A percentile compares a stretch with the other conserved stretches of the same genome.
phyloP scores from a whole-genome alignment of 2,329 filamentous ascomycete species.

The Coniochaeta hoffmannii region DNA sequence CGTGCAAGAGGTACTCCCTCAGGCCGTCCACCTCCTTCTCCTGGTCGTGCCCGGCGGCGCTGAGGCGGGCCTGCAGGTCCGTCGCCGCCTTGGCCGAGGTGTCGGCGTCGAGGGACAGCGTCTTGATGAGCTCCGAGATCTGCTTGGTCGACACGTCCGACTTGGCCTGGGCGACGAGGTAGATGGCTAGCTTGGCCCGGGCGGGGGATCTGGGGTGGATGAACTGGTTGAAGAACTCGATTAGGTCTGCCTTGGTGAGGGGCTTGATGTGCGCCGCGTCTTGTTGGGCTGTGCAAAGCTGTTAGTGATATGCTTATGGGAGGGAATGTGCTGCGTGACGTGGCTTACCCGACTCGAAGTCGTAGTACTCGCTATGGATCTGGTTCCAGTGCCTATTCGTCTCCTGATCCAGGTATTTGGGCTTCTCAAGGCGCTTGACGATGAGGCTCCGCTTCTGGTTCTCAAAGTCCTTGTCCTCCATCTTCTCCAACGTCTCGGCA shows the following conservation, averaged over 20 bases:
- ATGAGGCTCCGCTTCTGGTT: slow-evolving; percentile 85
- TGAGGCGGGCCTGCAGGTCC: slow-evolving; percentile 25
- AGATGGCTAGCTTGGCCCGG: slow-evolving; percentile 77
- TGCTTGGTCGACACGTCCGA: slow-evolving; percentile 35
- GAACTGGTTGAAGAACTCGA: slow-evolving; percentile 69
- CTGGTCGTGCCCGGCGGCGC: slow-evolving; percentile 32
- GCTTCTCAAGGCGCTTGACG: slow-evolving; percentile 78
- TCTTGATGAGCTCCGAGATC: slow-evolving; percentile 30
- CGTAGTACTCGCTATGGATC: slow-evolving; percentile 77
- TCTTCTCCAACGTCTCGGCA: slow-evolving; percentile 57
- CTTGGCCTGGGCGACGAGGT: slow-evolving; percentile 68
- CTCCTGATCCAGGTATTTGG: slow-evolving; percentile 88
- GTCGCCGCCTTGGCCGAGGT: slow-evolving; percentile 22
- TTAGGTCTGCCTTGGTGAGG: slow-evolving; percentile 72
- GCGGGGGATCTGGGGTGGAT: slow-evolving; percentile 66
- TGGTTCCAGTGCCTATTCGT: slow-evolving; percentile 77
- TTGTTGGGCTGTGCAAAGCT: slow-evolving; percentile 47
- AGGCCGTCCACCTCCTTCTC: slow-evolving; percentile 42
- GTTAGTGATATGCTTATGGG: slow-evolving; percentile 3
- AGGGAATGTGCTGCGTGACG: not conserved
- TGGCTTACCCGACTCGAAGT: slow-evolving; percentile 73
- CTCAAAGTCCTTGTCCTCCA: slow-evolving; percentile 81
- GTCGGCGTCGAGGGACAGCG: slow-evolving; percentile 24
- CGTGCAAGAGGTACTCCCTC: slow-evolving; percentile 39
- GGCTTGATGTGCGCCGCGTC: slow-evolving; percentile 69